Conservation (phyloP, 1,139 yeast genomes). For the Candida albicans region DNA sequence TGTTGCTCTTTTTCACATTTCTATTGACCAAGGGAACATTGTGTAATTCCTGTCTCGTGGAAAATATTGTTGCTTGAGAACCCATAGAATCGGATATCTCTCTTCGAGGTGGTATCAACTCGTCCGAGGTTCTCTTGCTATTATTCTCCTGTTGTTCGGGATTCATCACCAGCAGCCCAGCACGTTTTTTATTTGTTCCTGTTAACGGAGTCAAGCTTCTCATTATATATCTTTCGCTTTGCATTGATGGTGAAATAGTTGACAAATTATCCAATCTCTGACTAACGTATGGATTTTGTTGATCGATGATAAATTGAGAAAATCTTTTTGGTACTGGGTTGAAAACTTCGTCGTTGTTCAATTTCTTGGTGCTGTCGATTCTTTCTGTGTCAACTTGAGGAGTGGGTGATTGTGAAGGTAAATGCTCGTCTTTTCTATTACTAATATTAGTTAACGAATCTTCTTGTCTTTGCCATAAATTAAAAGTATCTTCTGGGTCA, state of each 20-base stretch:
- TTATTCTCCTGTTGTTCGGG: neutral
- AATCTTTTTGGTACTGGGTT: conserved; percentile 45
- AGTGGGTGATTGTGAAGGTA: neutral
- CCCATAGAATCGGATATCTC: conserved; percentile 43
- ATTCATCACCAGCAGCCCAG: conserved; percentile 2
- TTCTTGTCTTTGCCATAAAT: conserved; percentile 18
- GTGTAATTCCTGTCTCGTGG: conserved; percentile 29
- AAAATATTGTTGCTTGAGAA: conserved; percentile 48
- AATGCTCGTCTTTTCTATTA: neutral
- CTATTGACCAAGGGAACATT: conserved; percentile 2
- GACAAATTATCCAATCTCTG: conserved; percentile 29
- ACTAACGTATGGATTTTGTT: conserved; percentile 29
- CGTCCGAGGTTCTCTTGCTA: neutral
- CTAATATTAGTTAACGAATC: conserved; percentile 1
- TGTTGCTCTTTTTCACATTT: neutral
- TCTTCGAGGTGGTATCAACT: conserved; percentile 8
- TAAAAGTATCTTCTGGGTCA: conserved; percentile 33
- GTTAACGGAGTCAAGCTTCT: conserved; percentile 3
- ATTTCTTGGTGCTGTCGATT: neutral
- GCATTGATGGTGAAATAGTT: conserved; percentile 25
- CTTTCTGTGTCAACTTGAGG: neutral
- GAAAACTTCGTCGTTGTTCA: conserved; percentile 10
- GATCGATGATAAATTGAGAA: conserved; percentile 44
- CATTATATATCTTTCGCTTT: conserved; percentile 19
- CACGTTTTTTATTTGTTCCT: neutral